A percentile compares a stretch with the other conserved stretches of the same genome.
phyloP scores from a whole-genome alignment of 1,139 yeast genomes.

The Yamadazyma trypodendri region DNA sequence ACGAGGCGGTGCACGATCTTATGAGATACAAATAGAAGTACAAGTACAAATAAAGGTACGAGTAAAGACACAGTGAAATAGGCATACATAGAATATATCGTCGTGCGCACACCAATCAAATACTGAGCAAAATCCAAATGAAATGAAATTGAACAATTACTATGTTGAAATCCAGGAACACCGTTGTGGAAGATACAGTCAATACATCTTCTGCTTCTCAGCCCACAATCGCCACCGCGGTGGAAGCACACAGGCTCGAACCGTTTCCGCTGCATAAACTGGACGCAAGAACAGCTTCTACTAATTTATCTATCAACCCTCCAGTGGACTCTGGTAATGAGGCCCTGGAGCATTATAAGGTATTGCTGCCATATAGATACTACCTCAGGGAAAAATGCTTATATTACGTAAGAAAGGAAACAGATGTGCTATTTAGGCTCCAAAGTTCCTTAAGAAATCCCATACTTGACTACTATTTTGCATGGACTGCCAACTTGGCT shows the following conservation, averaged over 20 bases:
- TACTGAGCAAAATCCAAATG: too few relatives aligned
- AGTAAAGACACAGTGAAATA: too few relatives aligned
- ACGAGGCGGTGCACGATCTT: slow-evolving; percentile 33
- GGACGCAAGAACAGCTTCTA: not conserved
- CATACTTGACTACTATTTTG: slow-evolving; percentile 70
- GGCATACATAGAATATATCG: not conserved
- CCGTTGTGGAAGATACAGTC: not conserved
- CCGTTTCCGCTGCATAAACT: not conserved
- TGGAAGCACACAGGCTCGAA: not conserved
- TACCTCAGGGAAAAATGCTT: slow-evolving; percentile 53
- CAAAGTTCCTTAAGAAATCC: slow-evolving; percentile 56
- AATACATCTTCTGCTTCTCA: not conserved
- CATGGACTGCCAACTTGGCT: slow-evolving; percentile 87
- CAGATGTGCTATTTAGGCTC: slow-evolving; percentile 54
- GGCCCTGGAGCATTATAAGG: slow-evolving; percentile 63
- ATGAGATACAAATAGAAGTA: too few relatives aligned
- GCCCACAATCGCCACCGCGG: not conserved
- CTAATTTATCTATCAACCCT: not conserved
- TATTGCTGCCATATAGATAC: slow-evolving; percentile 61
- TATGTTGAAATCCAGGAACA: not conserved
- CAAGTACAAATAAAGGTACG: too few relatives aligned
- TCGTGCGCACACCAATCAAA: not conserved
- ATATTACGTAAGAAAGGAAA: slow-evolving; percentile 66
- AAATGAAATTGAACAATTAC: not conserved
- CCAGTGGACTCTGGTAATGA: slow-evolving; percentile 68